Evolutionary conservation across 2,329 filamentous ascomycete genomes (phyloP).

Genomic region (Penicillium capsulatum): DNA sequence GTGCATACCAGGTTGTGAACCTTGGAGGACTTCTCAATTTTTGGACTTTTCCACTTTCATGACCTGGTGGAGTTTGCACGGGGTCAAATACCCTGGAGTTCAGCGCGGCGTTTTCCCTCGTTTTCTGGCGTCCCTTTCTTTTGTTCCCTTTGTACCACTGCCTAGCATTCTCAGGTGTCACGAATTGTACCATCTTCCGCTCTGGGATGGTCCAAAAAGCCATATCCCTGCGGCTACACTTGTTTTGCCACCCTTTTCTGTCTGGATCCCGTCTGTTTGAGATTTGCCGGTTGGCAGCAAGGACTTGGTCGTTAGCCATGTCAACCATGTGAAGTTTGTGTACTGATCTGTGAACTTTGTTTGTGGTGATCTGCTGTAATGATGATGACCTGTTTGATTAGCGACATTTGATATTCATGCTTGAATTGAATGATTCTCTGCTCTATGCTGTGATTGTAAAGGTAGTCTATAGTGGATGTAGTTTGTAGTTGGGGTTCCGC

Average conservation of each 20-base stretch:
- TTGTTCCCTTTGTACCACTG: conserved; percentile 20
- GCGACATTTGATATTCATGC: conserved; percentile 14
- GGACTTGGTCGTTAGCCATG: conserved; percentile 3
- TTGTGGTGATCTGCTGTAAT: conserved; percentile 13
- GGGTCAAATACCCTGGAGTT: conserved; percentile 17
- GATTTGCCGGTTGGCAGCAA: conserved; percentile 1
- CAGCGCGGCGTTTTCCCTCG: conserved; percentile 18
- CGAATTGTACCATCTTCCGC: conserved; percentile 23
- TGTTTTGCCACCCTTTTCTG: not conserved
- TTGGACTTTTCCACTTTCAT: conserved; percentile 11
- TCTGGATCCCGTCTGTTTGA: not conserved
- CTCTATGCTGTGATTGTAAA: too few relatives aligned
- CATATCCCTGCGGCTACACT: too few relatives aligned
- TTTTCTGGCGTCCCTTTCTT: conserved; percentile 11
- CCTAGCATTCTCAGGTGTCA: conserved; percentile 19
- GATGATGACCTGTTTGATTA: conserved; percentile 16
- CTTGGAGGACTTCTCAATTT: not conserved
- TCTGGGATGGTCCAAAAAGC: too few relatives aligned
- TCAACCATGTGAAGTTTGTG: not conserved
- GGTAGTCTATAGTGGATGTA: too few relatives aligned
- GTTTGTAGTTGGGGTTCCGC: not conserved
- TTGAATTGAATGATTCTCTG: too few relatives aligned
- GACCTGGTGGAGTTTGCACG: conserved; percentile 21
- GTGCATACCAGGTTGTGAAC: not conserved
- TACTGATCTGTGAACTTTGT: not conserved